These are phyloP conservation scores for Aspergillus calidoustus DNA, from an alignment of 2,329 filamentous ascomycete species.

Conservation along the genomic window DNA sequence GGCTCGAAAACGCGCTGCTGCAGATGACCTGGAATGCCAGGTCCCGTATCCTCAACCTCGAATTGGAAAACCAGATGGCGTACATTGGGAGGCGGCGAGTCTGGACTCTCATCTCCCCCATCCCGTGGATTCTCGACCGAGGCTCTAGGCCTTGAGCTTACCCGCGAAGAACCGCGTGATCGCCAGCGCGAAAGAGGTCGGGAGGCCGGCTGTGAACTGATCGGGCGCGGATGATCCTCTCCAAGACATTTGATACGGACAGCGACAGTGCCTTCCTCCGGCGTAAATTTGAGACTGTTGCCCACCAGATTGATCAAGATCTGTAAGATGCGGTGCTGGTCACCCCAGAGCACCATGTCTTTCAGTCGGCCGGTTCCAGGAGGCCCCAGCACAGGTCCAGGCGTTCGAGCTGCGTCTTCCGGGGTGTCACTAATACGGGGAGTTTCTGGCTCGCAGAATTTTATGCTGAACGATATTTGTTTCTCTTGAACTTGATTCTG, in stretches of 20 bases:
- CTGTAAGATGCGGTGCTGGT: constrained; percentile 86
- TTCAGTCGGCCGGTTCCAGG: constrained; percentile 71
- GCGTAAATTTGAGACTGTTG: constrained; percentile 91
- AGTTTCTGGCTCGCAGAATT: constrained; percentile 62
- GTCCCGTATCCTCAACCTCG: constrained; percentile 85
- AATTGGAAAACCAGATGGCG: constrained; percentile 80
- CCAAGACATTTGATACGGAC: constrained; percentile 73
- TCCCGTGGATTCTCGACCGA: neutral
- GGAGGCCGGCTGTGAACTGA: constrained; percentile 46
- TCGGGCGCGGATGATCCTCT: constrained; percentile 35
- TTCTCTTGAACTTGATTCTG: constrained; percentile 86
- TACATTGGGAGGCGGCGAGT: constrained; percentile 61
- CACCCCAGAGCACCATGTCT: constrained; percentile 90
- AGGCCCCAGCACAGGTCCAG: constrained; percentile 63
- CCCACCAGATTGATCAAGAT: constrained; percentile 81
- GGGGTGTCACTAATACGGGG: constrained; percentile 37
- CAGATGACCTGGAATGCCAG: constrained; percentile 78
- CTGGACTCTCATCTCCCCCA: constrained; percentile 27
- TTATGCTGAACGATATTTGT: constrained; percentile 72
- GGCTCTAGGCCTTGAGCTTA: constrained; percentile 14
- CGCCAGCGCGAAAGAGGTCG: constrained; percentile 40
- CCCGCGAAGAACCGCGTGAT: constrained; percentile 29
- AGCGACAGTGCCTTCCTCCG: constrained; percentile 72
- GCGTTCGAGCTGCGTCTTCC: constrained; percentile 27
- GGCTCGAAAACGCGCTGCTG: constrained; percentile 88